Evolutionary conservation across 2,329 filamentous ascomycete species (phyloP).

Genomic region (Ascochyta fabae): DNA sequence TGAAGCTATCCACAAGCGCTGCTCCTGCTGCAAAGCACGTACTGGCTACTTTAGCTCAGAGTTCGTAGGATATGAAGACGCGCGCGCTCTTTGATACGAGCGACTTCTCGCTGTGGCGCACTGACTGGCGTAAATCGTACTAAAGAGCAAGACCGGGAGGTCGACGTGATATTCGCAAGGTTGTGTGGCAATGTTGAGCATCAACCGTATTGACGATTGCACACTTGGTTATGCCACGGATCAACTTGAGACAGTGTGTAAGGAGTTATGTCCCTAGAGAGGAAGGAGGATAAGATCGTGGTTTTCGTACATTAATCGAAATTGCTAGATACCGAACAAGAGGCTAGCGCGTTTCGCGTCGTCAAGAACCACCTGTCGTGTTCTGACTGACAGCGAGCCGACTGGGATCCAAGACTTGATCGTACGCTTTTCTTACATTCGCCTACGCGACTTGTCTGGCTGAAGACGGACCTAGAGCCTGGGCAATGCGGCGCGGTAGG

Average conservation of each 20-base stretch:
- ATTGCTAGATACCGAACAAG: slow-evolving; percentile 11
- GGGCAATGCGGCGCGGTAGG: slow-evolving; percentile 7
- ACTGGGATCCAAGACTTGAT: slow-evolving; percentile 8
- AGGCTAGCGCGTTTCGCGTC: slow-evolving; percentile 18
- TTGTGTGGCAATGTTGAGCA: slow-evolving; percentile 11
- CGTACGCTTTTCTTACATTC: slow-evolving; percentile 3
- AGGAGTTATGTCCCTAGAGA: slow-evolving; percentile 13
- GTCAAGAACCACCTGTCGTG: slow-evolving; percentile 2
- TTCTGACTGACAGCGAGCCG: slow-evolving; percentile 1
- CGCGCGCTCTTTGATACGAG: slow-evolving; percentile 6
- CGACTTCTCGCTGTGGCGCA: slow-evolving; percentile 1
- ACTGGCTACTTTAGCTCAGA: neutral
- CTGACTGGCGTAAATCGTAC: slow-evolving; percentile 1
- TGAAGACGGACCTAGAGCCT: slow-evolving; percentile 1
- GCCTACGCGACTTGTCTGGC: slow-evolving; percentile 2
- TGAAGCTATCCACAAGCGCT: slow-evolving; percentile 5
- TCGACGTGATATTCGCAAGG: slow-evolving; percentile 14
- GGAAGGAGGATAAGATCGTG: slow-evolving; percentile 15
- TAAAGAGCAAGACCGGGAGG: slow-evolving; percentile 7
- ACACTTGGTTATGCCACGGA: slow-evolving; percentile 14
- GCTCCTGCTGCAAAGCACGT: neutral
- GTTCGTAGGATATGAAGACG: neutral
- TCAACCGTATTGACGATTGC: slow-evolving; percentile 7
- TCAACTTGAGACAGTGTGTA: slow-evolving; percentile 18
- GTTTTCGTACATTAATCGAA: slow-evolving; percentile 20